Evolutionary conservation across 2,329 filamentous ascomycete species (phyloP), one percentile per base, ranked within the genome.

Genomic region (Aspergillus aculeatus): DNA sequence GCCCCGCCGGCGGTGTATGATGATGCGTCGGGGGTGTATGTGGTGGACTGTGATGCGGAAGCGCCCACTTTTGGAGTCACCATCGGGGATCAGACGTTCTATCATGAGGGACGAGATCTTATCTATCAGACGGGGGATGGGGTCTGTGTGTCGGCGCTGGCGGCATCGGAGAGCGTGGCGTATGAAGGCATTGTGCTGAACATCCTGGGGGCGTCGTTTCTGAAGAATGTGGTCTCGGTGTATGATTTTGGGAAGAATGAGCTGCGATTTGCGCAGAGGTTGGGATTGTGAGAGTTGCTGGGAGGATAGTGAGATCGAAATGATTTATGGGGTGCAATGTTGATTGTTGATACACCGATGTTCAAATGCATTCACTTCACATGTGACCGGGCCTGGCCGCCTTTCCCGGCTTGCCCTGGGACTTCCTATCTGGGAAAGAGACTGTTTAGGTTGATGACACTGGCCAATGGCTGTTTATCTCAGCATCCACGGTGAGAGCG

Each of bases 171-270:
- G 52, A 64, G 68, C 6, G 67, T 77, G 29, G 65, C 74, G 48
- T 62, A 70, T 47, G 70, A 65, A n/a, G 67, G 66, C 14, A 59
- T 68, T 10, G 73, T 69, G 2, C 48, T 75, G 44, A 74, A 69
- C 41, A 77, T 82, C 47, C 62, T 83, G 50, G 81, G 81, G 0
- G 79, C 79, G 55, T 70, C 75, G 4, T 83, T 81, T 62, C 69
- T 82, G 68, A 81, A 80, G 69, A 82, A 81, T 61, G 81, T 83
- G 0, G 68, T 84, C 4, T 71, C 77, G 10, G 80, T 83, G 1
- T 83, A 81, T 68, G 82, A 83, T 71, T 74, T 83, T 59, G 80
- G 79, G 11, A 76, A 72, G 21, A 71, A 71, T 49, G 71, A 79
- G 69, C 77, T 83, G 77, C 69, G 76, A n/a, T 82, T 83, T 66